A percentile compares a stretch with the other conserved stretches of the same genome.
Conservation (phyloP, 352 stramenopile species). For the Globisporangium alternatum region DNA sequence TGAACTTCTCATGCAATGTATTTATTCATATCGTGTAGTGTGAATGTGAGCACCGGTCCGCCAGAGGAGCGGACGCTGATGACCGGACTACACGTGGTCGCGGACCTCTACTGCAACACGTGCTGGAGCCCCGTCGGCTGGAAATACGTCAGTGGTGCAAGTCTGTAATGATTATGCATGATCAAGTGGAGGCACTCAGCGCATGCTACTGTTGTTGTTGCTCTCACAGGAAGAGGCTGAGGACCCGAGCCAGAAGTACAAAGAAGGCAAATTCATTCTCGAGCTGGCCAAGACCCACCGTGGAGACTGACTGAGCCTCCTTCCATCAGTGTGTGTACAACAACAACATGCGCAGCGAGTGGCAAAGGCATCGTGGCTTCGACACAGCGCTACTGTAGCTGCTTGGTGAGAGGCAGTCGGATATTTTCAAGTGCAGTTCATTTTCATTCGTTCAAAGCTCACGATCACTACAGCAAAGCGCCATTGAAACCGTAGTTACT, state of each 20-base stretch:
- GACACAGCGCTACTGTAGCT: not conserved
- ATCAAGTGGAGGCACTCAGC: not conserved
- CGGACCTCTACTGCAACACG: constrained; percentile 93
- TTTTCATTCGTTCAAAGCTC: constrained; percentile 2
- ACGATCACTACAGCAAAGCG: constrained; percentile 1
- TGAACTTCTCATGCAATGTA: not conserved
- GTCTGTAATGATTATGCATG: not conserved
- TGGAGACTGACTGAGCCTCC: constrained; percentile 13
- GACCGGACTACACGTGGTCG: constrained; percentile 92
- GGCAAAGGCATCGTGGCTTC: not conserved
- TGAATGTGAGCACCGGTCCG: constrained; percentile 88
- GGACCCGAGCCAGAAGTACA: constrained; percentile 94
- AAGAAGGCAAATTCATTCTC: constrained; percentile 96
- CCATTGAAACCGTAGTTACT: not conserved
- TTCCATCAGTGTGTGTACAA: not conserved
- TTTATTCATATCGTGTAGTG: constrained; percentile 21
- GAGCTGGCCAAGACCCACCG: constrained; percentile 91
- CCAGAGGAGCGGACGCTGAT: constrained; percentile 92
- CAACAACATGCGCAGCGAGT: not conserved
- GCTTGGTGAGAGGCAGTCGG: not conserved
- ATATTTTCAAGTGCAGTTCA: not conserved
- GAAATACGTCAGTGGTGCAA: constrained; percentile 80
- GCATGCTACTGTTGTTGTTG: not conserved
- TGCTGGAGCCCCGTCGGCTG: constrained; percentile 91
- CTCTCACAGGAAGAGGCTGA: constrained; percentile 82